phyloP scores from a whole-genome alignment of 2,329 filamentous ascomycete genomes.

The Paramyrothecium roridum region DNA sequence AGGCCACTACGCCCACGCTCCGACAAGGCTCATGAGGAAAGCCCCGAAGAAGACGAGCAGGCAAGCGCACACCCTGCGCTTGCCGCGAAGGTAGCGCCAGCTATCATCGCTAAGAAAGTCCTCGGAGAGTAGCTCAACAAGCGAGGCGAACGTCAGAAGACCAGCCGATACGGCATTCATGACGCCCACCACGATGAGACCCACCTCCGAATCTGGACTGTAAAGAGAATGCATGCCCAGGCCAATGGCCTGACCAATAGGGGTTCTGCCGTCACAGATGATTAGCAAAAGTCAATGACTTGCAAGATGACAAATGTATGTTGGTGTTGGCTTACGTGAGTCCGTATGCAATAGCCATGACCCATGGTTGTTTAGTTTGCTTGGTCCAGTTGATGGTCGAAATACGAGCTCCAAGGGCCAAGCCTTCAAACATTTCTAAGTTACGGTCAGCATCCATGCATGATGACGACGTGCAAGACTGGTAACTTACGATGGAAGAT shows the following conservation, averaged over 20 bases:
- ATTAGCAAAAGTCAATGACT: too few species aligned
- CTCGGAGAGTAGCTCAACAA: conserved; percentile 70
- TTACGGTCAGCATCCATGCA: not conserved
- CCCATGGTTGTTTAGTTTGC: conserved; percentile 45
- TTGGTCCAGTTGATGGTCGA: conserved; percentile 46
- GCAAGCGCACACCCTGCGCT: conserved; percentile 51
- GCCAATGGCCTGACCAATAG: conserved; percentile 71
- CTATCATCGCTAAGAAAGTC: conserved; percentile 67
- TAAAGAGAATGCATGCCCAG: conserved; percentile 68
- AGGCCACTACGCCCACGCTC: conserved; percentile 53
- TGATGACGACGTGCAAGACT: fast-evolving
- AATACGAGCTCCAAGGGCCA: conserved; percentile 64
- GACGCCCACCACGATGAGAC: conserved; percentile 67
- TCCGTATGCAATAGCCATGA: conserved; percentile 57
- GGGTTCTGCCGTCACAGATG: conserved; percentile 45
- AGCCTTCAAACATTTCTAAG: conserved; percentile 47
- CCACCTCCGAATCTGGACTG: conserved; percentile 62
- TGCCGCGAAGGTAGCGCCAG: conserved; percentile 53
- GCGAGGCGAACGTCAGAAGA: conserved; percentile 66
- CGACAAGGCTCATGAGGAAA: conserved; percentile 61
- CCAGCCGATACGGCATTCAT: conserved; percentile 74
- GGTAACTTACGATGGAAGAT: conserved; percentile 60
- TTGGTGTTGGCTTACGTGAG: conserved; percentile 42
- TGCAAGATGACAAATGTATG: too few species aligned
- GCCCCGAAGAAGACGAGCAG: conserved; percentile 56